These are phyloP conservation scores for Starmerella stigmatis DNA, from an alignment of 805 yeast species.

Conservation along the genomic window DNA sequence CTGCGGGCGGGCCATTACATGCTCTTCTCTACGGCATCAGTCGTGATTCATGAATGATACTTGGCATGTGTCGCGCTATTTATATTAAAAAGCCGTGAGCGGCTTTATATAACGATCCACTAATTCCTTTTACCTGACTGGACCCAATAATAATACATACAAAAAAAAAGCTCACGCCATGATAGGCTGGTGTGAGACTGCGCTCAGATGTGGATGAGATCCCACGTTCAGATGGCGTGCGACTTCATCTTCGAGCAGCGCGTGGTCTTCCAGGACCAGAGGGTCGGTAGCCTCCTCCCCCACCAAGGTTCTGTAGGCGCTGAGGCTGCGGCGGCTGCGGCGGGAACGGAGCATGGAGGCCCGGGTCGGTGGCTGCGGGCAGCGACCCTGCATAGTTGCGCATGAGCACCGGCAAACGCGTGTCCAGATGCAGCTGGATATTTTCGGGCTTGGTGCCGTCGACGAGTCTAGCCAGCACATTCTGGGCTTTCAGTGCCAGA, in stretches of 20 bases:
- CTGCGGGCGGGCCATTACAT: too few species aligned
- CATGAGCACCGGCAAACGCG: constrained; percentile 54
- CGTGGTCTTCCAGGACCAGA: constrained; percentile 2
- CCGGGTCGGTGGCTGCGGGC: constrained; percentile 36
- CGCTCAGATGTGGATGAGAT: too few species aligned
- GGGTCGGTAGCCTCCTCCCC: background rate
- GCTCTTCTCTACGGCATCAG: background rate
- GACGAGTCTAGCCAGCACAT: constrained; percentile 37
- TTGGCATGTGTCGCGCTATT: constrained; percentile 5
- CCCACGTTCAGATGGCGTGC: background rate
- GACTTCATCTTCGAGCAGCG: background rate
- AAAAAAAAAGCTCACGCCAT: background rate
- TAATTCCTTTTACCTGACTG: too few species aligned
- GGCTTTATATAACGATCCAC: constrained; percentile 1
- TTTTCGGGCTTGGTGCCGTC: constrained; percentile 25
- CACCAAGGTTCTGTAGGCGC: constrained; percentile 11
- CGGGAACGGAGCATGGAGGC: constrained; percentile 7
- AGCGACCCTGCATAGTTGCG: constrained; percentile 68
- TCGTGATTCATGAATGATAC: background rate
- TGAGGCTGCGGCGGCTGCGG: constrained; percentile 6
- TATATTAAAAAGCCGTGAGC: background rate
- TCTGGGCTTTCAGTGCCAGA: constrained; percentile 30
- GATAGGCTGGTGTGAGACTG: too few species aligned
- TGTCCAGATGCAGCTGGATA: constrained; percentile 24
- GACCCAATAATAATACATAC: too few species aligned